Percentiles rank a stretch among this genome's conserved stretches.
Evolutionary conservation across 306 rosid genomes (phyloP).

Genomic region (Coriaria nepalensis): DNA sequence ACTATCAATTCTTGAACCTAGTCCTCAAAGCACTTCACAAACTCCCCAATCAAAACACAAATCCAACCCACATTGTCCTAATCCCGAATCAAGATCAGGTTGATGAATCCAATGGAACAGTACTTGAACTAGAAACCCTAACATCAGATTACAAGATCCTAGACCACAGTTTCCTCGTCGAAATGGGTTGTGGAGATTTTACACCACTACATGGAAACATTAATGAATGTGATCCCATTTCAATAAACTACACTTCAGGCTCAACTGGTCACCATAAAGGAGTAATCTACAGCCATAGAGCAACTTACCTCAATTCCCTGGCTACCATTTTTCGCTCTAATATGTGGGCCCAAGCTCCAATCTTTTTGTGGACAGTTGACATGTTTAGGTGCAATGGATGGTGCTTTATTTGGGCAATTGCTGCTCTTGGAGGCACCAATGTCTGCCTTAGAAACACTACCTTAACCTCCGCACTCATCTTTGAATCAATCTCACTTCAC

Average conservation of each 20-base stretch:
- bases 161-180: slow-evolving; percentile 29
- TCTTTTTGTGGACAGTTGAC: slow-evolving; percentile 88
- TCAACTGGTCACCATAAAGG: slow-evolving; percentile 76
- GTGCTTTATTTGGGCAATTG: slow-evolving; percentile 71
- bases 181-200: slow-evolving; percentile 20
- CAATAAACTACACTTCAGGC: slow-evolving; percentile 77
- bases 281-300: slow-evolving; percentile 64
- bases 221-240: slow-evolving; percentile 50
- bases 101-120: too few species aligned
- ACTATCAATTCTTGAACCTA: slow-evolving; percentile 34
- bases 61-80: slow-evolving; percentile 42
- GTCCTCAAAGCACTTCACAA: slow-evolving; percentile 26
- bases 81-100: slow-evolving; percentile 22
- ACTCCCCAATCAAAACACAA: slow-evolving; percentile 18
- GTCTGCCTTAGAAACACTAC: slow-evolving; percentile 28
- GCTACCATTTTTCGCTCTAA: slow-evolving; percentile 31
- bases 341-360: slow-evolving; percentile 22
- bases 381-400: slow-evolving; percentile 94
- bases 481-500: slow-evolving; percentile 38
- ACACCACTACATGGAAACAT: slow-evolving; percentile 9
- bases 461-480: slow-evolving; percentile 31
- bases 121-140: neutral
- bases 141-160: slow-evolving; percentile 9
- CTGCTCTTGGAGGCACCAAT: slow-evolving; percentile 74
- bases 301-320: slow-evolving; percentile 52